Evolutionary conservation across 1,139 yeast genomes (phyloP), one percentile per base, ranked within the genome.

Genomic region (Candida glucosophila): DNA sequence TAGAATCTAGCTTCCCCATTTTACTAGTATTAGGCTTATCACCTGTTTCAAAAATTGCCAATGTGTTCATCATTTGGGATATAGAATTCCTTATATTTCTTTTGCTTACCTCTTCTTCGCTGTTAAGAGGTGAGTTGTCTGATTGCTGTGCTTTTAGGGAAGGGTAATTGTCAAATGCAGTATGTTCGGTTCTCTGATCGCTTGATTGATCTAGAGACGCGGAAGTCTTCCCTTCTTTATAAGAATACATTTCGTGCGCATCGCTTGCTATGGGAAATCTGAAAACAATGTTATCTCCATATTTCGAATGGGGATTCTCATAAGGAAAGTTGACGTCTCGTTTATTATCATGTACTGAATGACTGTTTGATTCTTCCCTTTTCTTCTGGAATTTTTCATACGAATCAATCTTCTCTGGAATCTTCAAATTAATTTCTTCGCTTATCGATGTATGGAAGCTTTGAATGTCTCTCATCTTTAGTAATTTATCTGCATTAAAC

Each of bases 371-470:
- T n/a, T n/a, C n/a, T 9, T 14, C 29, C 20, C 22, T 6, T 10
- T 21, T 28, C n/a, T 22, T 17, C 9, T 21, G 22, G 24, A 40
- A 41, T 3, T 19, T 20, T 11, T 47, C 51, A 29, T 43, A 37
- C 5, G 35, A n/a, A n/a, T n/a, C 19, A 1, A 47, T 34, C 22
- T 43, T 50, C 5, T 34, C 31, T 2, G 29, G 17, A 2, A 52
- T 35, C n/a, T 32, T 30, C 3, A 22, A 21, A 25, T 51, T 44
- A 23, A 45, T 38, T 18, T 37, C 39, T n/a, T 56, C 61, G 31
- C 54, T 52, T 15, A 58, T 39, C 1, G 64, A 56, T 5, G 48
- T 40, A 31, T 58, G 64, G 25, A 57, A 56, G 29, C 60, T 46
- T 22, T 30, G 36, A 14, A 51, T 26, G 3, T 30, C 29, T 15